Evolutionary conservation across 345 rosid species (phyloP), one percentile per base, ranked within the genome.

Genomic region (Iberis pinnata): DNA sequence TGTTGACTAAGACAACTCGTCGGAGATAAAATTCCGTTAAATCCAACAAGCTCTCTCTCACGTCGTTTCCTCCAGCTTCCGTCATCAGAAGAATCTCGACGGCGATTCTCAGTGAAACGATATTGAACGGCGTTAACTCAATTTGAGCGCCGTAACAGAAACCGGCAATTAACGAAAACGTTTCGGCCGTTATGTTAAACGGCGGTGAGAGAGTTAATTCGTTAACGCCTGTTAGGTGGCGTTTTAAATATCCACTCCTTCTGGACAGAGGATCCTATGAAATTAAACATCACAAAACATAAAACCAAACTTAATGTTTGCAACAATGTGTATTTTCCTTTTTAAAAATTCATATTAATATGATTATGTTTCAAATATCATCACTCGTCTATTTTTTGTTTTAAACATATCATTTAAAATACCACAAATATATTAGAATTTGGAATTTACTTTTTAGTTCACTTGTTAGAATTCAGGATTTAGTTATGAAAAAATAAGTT

Each of bases 151-250:
- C 84, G 69, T 80, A 82, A 50, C 90, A 86, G 73, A 78, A 86
- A 29, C 69, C 71, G 2, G 77, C 80, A 0, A 78, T 68, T 11
- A 77, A 76, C 8, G 80, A 39, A 67, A 89, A 89, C 7, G 94
- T 82, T 22, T 76, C 80, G 15, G 80, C 75, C 44, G 86, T 78
- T 77, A 89, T 67, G 50, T 84, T 86, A 29, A 86, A 78, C 70
- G 86, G 86, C 48, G 84, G 84, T 4, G 87, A 63, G 52, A 89
- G 80, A 50, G 77, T 89, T 53, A 86, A 52, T 37, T 81, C 80
- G 17, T 72, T 65, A 40, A 60, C 67, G 22, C 57, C 69, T 63
- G 78, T 71, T 69, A 89, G 74, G 60, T 75, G 83, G 64, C 86
- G 80, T 59, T 66, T 78, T 50, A 89, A 80, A 73, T 86, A 82